Conservation (phyloP, 75 land plant species). For the Isoetes taiwanensis region DNA sequence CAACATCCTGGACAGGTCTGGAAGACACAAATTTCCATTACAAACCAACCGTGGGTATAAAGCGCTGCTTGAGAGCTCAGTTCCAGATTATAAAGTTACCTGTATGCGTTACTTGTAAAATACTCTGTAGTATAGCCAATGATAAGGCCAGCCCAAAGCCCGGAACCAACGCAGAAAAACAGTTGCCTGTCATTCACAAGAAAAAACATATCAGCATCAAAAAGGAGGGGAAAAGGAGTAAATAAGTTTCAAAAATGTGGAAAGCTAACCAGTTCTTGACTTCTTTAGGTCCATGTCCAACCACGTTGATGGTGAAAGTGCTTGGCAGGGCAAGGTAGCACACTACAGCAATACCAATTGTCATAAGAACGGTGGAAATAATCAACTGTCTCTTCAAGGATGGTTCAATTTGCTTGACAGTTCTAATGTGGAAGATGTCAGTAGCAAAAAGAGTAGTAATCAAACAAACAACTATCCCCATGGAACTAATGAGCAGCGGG, state of each 20-base stretch:
- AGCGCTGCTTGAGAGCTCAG: neutral
- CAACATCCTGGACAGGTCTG: constrained; percentile 43
- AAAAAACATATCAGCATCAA: neutral
- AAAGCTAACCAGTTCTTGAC: constrained; percentile 61
- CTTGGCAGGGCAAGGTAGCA: constrained; percentile 43
- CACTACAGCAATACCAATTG: constrained; percentile 36
- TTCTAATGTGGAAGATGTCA: constrained; percentile 48
- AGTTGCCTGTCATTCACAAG: constrained; percentile 26
- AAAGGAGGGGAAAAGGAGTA: no score
- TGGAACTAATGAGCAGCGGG: constrained; percentile 55
- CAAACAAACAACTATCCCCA: constrained; percentile 57
- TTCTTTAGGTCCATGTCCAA: constrained; percentile 39
- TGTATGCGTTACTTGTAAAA: constrained; percentile 64
- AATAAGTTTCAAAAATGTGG: neutral
- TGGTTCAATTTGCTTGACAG: constrained; percentile 47
- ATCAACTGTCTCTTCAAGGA: constrained; percentile 44
- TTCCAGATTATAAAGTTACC: no score
- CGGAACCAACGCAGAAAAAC: constrained; percentile 47
- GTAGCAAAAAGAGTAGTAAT: constrained; percentile 56
- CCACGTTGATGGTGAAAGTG: constrained; percentile 63
- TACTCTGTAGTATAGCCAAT: constrained; percentile 68
- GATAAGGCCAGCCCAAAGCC: constrained; percentile 64
- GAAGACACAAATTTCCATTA: neutral
- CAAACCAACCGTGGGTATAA: no score
- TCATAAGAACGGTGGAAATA: constrained; percentile 54